Conservation (phyloP, 2,329 filamentous ascomycete species). For the Hypocrella siamensis region DNA sequence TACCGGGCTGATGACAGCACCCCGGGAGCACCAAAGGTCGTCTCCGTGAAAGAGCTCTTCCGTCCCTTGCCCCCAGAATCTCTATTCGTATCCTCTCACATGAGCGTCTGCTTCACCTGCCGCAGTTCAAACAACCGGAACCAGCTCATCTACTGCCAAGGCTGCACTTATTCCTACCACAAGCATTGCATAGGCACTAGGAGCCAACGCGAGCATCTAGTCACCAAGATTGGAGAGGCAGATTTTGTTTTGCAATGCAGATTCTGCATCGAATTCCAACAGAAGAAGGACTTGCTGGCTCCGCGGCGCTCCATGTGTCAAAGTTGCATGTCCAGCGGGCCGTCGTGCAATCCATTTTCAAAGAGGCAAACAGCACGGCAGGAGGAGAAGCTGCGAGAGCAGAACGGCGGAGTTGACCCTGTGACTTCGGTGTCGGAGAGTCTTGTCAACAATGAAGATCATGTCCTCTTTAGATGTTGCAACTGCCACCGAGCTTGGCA, state of each 20-base stretch:
- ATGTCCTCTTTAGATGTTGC: constrained; percentile 71
- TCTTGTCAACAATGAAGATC: constrained; percentile 59
- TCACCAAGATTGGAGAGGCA: constrained; percentile 65
- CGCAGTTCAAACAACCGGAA: constrained; percentile 31
- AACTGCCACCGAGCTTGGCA: constrained; percentile 70
- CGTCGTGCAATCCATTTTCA: constrained; percentile 61
- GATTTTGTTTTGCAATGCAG: constrained; percentile 82
- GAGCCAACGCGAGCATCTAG: constrained; percentile 63
- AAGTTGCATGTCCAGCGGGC: constrained; percentile 47
- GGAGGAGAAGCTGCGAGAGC: constrained; percentile 67
- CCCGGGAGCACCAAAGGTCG: constrained; percentile 32
- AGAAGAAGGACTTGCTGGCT: constrained; percentile 51
- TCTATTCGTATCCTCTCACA: constrained; percentile 56
- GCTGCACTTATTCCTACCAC: constrained; percentile 74
- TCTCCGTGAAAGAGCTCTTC: constrained; percentile 62
- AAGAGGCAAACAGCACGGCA: constrained; percentile 56
- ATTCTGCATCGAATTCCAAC: constrained; percentile 57
- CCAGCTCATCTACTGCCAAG: constrained; percentile 72
- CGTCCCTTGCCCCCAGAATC: constrained; percentile 42
- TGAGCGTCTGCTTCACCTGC: constrained; percentile 58
- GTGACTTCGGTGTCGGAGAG: constrained; percentile 44
- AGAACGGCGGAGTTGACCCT: constrained; percentile 68
- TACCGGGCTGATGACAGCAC: constrained; percentile 31
- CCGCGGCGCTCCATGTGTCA: constrained; percentile 62
- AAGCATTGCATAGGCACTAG: constrained; percentile 66